Conservation (phyloP, 1,284 basidiomycete genomes). For the Neonothopanus nambi region DNA sequence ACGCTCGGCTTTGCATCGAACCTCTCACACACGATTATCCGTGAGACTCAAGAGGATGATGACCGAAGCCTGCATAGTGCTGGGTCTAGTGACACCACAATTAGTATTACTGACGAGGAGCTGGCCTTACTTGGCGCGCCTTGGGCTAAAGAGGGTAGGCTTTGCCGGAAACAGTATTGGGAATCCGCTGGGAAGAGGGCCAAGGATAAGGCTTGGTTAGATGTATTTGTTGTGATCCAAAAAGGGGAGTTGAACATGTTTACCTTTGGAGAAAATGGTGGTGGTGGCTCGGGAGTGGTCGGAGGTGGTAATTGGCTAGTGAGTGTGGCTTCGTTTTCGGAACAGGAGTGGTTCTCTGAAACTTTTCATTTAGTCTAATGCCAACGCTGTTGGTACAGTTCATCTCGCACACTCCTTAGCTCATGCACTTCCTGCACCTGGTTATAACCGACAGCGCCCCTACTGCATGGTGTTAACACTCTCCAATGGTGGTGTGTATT, state of each 20-base stretch:
- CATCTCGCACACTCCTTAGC: slow-evolving; percentile 87
- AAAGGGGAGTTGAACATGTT: slow-evolving; percentile 96
- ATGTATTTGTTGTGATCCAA: slow-evolving; percentile 94
- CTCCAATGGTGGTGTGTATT: slow-evolving; percentile 85
- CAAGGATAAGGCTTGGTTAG: slow-evolving; percentile 86
- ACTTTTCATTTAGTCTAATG: slow-evolving; percentile 65
- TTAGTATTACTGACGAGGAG: slow-evolving; percentile 91
- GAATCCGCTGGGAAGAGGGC: slow-evolving; percentile 81
- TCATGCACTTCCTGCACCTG: slow-evolving; percentile 86
- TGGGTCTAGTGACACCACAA: slow-evolving; percentile 60
- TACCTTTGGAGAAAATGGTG: slow-evolving; percentile 74
- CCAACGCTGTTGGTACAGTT: slow-evolving; percentile 79
- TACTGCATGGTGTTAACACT: slow-evolving; percentile 96
- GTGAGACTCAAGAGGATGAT: slow-evolving; percentile 92
- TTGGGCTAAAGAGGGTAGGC: slow-evolving; percentile 98
- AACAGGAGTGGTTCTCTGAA: slow-evolving; percentile 9
- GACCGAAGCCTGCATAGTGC: slow-evolving; percentile 68
- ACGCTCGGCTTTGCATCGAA: slow-evolving; percentile 95
- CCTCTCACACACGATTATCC: slow-evolving; percentile 93
- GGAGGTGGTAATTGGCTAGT: slow-evolving; percentile 98
- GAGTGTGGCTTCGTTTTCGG: slow-evolving; percentile 32
- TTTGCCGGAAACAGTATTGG: slow-evolving; percentile 94
- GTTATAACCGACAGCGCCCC: slow-evolving; percentile 87
- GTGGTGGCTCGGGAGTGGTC: slow-evolving; percentile 61
- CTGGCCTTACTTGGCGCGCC: slow-evolving; percentile 92